phyloP scores from a whole-genome alignment of 2,329 filamentous ascomycete genomes.

The Neopestalotiopsis rosae region DNA sequence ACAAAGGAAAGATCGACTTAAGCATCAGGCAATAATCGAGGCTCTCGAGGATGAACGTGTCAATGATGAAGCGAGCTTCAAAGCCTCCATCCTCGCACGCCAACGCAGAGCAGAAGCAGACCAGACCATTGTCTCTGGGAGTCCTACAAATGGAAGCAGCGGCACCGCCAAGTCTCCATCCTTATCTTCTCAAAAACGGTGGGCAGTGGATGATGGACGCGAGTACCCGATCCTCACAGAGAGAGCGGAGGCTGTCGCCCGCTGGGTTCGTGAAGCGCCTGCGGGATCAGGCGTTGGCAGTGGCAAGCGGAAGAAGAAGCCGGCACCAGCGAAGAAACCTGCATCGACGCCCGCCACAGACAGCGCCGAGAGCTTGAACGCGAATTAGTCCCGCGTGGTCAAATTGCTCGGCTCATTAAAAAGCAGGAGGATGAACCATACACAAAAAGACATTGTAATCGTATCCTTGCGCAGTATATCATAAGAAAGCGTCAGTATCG shows the following conservation, averaged over 20 bases:
- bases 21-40: conserved; percentile 70
- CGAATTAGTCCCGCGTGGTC: background rate
- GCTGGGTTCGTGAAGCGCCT: conserved; percentile 71
- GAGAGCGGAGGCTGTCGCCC: conserved; percentile 69
- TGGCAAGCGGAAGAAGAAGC: conserved; percentile 39
- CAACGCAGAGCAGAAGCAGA: conserved; percentile 66
- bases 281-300: conserved; percentile 32
- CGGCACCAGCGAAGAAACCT: conserved; percentile 28
- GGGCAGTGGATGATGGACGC: conserved; percentile 68
- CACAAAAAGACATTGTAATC: background rate
- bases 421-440: background rate
- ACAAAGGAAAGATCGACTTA: conserved; percentile 62
- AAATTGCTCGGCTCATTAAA: background rate
- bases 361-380: conserved; percentile 12
- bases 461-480: conserved; percentile 1
- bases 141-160: conserved; percentile 25
- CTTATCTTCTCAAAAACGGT: conserved; percentile 50
- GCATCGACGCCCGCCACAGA: conserved; percentile 12
- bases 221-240: conserved; percentile 75
- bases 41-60: conserved; percentile 72
- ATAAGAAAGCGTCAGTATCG: conserved; percentile 5
- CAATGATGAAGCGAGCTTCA: conserved; percentile 69
- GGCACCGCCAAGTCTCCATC: conserved; percentile 26
- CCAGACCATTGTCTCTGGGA: conserved; percentile 29
- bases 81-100: conserved; percentile 65